Conservation (phyloP, 257 asterid genomes). For the Solanum arcanum region DNA sequence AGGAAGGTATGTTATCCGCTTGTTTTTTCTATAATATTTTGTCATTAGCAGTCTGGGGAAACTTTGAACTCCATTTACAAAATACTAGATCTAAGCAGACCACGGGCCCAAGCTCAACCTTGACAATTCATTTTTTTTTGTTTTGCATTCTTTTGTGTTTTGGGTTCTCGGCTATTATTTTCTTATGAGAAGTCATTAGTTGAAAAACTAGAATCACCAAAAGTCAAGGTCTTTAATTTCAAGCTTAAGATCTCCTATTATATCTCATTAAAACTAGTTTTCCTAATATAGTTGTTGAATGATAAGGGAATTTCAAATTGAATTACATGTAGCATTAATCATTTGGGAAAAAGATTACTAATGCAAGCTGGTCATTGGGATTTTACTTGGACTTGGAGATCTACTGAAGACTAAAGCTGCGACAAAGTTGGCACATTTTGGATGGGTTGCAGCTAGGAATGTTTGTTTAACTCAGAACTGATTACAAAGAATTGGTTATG, state of each 20-base stretch:
- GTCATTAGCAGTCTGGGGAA: neutral
- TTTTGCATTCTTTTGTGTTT: neutral
- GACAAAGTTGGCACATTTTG: neutral
- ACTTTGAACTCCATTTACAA: neutral
- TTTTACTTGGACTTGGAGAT: neutral
- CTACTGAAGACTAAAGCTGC: neutral
- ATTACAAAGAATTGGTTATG: neutral
- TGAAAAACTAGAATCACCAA: neutral
- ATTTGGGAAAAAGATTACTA: neutral
- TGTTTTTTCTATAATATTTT: neutral
- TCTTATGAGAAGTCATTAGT: neutral
- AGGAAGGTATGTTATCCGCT: slow-evolving; percentile 37
- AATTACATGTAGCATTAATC: neutral
- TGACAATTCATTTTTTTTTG: neutral
- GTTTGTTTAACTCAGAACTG: neutral
- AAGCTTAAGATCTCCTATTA: neutral
- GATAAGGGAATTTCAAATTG: neutral
- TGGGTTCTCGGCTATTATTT: neutral
- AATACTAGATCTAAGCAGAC: neutral
- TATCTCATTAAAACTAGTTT: neutral
- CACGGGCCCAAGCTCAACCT: neutral
- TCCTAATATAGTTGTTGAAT: neutral
- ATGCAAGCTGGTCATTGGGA: neutral
- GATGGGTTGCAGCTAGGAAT: neutral
- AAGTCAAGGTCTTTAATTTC: neutral